phyloP scores from a whole-genome alignment of 169 alveolate genomes.

The Plasmodium reichenowi region DNA sequence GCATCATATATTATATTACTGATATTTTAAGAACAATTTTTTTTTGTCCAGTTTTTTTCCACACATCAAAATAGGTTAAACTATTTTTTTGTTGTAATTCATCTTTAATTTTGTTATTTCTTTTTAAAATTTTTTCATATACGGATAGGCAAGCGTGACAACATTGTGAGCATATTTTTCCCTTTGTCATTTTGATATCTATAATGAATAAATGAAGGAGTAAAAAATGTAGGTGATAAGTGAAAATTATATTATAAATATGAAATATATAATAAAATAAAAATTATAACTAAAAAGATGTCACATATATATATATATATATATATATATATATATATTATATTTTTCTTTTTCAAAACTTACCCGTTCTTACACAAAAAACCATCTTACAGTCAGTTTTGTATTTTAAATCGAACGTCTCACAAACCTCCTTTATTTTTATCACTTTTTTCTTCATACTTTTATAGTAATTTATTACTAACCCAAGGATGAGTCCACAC shows the following conservation, averaged over 20 bases:
- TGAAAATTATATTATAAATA: neutral
- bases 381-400: conserved; percentile 73
- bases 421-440: conserved; percentile 20
- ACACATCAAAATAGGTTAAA: conserved; percentile 59
- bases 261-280: neutral
- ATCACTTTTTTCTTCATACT: conserved; percentile 12
- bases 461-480: conserved; percentile 27
- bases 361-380: conserved; percentile 77
- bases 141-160: conserved; percentile 90
- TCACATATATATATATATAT: neutral
- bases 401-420: conserved; percentile 11
- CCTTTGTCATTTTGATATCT: conserved; percentile 94
- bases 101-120: conserved; percentile 34
- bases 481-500: conserved; percentile 60
- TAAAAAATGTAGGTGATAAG: neutral
- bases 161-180: conserved; percentile 95
- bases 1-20: conserved; percentile 15
- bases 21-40: conserved; percentile 86
- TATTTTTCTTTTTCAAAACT: neutral
- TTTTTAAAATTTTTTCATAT: conserved; percentile 65
- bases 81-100: conserved; percentile 5
- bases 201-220: neutral
- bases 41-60: conserved; percentile 83
- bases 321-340: too few relatives aligned
- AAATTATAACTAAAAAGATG: conserved; percentile 1